These are phyloP conservation scores for Solanum lycopersicoides DNA, from an alignment of 257 asterid genomes.

Conservation along the genomic window DNA sequence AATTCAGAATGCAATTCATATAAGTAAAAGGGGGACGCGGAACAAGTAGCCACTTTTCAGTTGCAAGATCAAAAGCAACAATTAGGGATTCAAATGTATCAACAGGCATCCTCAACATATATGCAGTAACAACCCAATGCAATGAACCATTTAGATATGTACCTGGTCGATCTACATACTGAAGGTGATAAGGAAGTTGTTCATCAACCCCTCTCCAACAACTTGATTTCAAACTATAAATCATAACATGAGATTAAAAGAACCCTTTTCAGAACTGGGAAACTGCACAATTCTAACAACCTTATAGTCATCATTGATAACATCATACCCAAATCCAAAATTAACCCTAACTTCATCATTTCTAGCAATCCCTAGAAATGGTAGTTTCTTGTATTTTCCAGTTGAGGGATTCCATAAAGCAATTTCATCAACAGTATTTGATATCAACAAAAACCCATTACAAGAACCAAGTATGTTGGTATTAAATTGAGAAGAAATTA, in stretches of 20 bases:
- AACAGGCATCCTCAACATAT: neutral
- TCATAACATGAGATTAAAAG: neutral
- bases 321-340: neutral
- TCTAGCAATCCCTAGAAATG: neutral
- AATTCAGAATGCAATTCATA: neutral
- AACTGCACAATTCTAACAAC: neutral
- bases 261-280: neutral
- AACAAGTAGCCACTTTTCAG: neutral
- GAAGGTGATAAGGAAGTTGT: neutral
- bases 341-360: neutral
- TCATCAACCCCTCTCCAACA: neutral
- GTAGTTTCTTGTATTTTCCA: neutral
- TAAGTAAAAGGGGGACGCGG: neutral
- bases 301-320: neutral
- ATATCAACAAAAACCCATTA: neutral
- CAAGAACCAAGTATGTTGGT: neutral
- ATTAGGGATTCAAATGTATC: neutral
- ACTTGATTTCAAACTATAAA: neutral
- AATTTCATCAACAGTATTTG: neutral
- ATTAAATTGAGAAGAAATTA: neutral
- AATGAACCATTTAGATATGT: neutral
- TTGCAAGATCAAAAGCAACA: neutral
- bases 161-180: neutral
- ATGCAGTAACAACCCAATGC: neutral
- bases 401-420: neutral